Evolutionary conservation across 768 basidiomycete genomes (phyloP).

Genomic region (Russula sp.): DNA sequence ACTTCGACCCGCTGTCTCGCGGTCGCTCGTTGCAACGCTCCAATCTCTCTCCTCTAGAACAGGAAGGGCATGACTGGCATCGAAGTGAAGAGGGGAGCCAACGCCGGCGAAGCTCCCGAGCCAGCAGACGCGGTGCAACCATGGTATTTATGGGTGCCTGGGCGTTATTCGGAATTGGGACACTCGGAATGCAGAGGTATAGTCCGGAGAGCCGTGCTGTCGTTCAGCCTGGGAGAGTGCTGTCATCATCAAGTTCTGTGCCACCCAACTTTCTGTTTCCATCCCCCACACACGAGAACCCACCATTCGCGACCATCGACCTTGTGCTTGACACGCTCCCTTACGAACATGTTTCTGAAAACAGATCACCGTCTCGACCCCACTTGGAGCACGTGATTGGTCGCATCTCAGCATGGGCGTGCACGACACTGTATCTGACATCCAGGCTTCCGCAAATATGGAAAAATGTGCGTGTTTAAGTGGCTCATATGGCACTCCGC

Average conservation of each 20-base stretch:
- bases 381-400: slow-evolving; percentile 66
- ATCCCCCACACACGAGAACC: not conserved
- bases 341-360: not conserved
- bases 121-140: slow-evolving; percentile 62
- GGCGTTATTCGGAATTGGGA: slow-evolving; percentile 64
- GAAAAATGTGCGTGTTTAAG: slow-evolving; percentile 77
- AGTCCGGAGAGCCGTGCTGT: slow-evolving; percentile 29
- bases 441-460: slow-evolving; percentile 96
- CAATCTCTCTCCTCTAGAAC: slow-evolving; percentile 25
- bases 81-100: slow-evolving; percentile 13
- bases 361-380: slow-evolving; percentile 24
- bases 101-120: slow-evolving; percentile 43
- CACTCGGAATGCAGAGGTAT: slow-evolving; percentile 35
- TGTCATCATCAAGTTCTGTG: slow-evolving; percentile 28
- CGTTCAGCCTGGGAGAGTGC: slow-evolving; percentile 44
- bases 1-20: slow-evolving; percentile 27
- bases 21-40: slow-evolving; percentile 44
- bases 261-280: not conserved
- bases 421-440: slow-evolving; percentile 89
- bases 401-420: slow-evolving; percentile 90
- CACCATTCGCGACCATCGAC: not conserved
- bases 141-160: slow-evolving; percentile 81
- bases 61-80: slow-evolving; percentile 10
- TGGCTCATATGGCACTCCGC: not conserved
- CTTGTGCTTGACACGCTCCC: slow-evolving; percentile 14